Percentiles rank a stretch among this genome's conserved stretches.
Evolutionary conservation across 805 yeast genomes (phyloP).

Genomic region (Candida oleophila): DNA sequence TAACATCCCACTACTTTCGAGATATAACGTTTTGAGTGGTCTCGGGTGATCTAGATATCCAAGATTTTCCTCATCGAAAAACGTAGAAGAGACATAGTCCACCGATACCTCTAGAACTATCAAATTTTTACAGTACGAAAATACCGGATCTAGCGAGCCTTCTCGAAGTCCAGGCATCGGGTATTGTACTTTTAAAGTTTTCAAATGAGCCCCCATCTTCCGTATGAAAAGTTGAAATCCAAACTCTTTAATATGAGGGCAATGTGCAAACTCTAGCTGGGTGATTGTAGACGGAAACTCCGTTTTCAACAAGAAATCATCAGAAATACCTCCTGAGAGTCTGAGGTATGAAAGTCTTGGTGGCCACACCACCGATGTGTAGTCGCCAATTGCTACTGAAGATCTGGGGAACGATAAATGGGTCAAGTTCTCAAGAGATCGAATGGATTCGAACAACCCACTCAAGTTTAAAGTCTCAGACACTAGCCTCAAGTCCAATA

Average conservation of each 20-base stretch:
- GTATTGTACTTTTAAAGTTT: constrained; percentile 65
- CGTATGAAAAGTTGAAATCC: constrained; percentile 62
- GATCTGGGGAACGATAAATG: constrained; percentile 87
- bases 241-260: constrained; percentile 71
- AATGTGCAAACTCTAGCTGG: constrained; percentile 77
- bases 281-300: constrained; percentile 72
- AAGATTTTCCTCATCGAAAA: constrained; percentile 35
- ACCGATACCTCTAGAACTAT: constrained; percentile 65
- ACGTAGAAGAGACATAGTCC: constrained; percentile 62
- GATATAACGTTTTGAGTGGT: constrained; percentile 60
- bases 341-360: constrained; percentile 66
- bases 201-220: constrained; percentile 65
- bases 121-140: constrained; percentile 76
- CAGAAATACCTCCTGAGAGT: constrained; percentile 86
- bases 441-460: constrained; percentile 75
- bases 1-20: constrained; percentile 82
- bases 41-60: constrained; percentile 22
- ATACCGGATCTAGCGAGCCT: constrained; percentile 69
- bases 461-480: constrained; percentile 86
- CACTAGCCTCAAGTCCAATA: constrained; percentile 78
- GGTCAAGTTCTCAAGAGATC: constrained; percentile 59
- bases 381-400: constrained; percentile 66
- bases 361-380: constrained; percentile 70
- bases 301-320: constrained; percentile 69
- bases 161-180: constrained; percentile 83